Base-by-base conservation (phyloP, 352 stramenopile genomes). In the Blastocystis sp. region DNA sequence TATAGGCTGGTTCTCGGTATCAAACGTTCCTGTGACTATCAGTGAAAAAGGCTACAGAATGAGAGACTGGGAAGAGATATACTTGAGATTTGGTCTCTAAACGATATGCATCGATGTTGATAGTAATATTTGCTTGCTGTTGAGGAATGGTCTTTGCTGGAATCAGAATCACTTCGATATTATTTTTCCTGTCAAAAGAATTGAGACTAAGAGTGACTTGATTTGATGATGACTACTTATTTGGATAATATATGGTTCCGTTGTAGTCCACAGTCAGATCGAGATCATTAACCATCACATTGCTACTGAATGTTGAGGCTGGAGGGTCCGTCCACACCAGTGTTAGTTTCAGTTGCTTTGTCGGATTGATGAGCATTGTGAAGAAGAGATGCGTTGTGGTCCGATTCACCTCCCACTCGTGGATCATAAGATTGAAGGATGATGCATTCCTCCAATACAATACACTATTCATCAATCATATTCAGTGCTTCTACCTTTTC, bases 241-340 rank as follows among this genome's bases (percentile, higher is more conserved):
- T 83, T 46, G 71, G 71, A 51, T 66, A 83, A 27, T 43, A 83
- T 5, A 83, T 16, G 19, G 46, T 67, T 19, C 49, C 71, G n/a
- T 66, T 63, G 2, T 66, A 56, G 51, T 65, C 71, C 21, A 88
- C 56, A 29, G 46, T 37, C 21, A 89, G 39, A 56, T 89, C 87
- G 16, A 89, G 37, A 52, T 89, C 87, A 54, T 89, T 89, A 1
- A 89, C 67, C 77, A 89, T 57, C 11, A 74, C 29, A 27, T 65
- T 81, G 49, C 49, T 86, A 49, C 78, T 86, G 58, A 74, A 81
- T 27, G 88, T 37, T 11, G 87, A 87, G 32, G 58, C 87, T 14
- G 87, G 87, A 0, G 66, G 77, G 35, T 89, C 87, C 11, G 78
- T 86, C 87, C 87, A 89, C 11, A 74, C 87, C 32, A 89, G 58